Conservation (phyloP, 805 yeast species). For the Lipomyces sp. region DNA sequence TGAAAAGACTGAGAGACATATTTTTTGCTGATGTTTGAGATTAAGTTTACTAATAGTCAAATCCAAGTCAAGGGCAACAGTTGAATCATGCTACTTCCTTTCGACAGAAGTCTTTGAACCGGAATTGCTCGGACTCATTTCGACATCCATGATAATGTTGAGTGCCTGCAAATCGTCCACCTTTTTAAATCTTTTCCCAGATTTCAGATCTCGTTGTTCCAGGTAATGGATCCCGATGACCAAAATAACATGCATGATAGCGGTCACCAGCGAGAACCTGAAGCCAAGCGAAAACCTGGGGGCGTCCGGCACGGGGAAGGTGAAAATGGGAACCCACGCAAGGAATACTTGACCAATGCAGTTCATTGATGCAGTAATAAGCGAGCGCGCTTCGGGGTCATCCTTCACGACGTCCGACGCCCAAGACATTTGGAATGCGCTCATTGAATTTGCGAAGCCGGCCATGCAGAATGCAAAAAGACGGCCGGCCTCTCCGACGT, state of each 20-base stretch:
- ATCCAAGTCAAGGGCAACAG: too few relatives aligned
- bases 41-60: too few relatives aligned
- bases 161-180: too few relatives aligned
- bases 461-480: conserved; percentile 11
- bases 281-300: conserved; percentile 30
- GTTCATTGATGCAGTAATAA: conserved; percentile 38
- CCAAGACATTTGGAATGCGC: conserved; percentile 32
- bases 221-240: conserved; percentile 6
- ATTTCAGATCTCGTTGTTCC: conserved; percentile 10
- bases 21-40: too few relatives aligned
- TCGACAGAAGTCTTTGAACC: too few relatives aligned
- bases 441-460: conserved; percentile 14
- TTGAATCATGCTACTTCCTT: too few relatives aligned
- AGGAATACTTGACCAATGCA: conserved; percentile 38
- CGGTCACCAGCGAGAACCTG: conserved; percentile 9
- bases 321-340: conserved; percentile 40
- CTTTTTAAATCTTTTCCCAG: too few relatives aligned
- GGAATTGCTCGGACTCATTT: too few relatives aligned
- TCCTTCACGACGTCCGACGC: conserved; percentile 32
- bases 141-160: too few relatives aligned
- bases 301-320: conserved; percentile 39
- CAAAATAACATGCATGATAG: conserved; percentile 6
- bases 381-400: conserved; percentile 36
- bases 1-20: too few relatives aligned
- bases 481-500: conserved; percentile 18